Evolutionary conservation across 805 yeast species (phyloP).

Genomic region (Metschnikowia lunata): DNA sequence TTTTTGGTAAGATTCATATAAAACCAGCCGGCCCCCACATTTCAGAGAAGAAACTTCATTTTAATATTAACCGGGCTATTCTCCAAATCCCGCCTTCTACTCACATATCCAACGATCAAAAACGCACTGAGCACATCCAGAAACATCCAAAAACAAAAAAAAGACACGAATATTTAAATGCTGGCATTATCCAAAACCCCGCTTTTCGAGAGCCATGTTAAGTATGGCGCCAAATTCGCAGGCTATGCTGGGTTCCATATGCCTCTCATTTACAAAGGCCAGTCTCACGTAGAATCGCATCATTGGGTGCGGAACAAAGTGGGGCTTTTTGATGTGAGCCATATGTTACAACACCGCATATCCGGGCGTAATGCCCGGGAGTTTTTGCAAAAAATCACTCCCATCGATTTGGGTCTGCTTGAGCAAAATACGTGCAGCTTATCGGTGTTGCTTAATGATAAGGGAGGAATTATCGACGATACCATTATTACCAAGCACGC

Average conservation of each 20-base stretch:
- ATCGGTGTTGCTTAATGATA: slow-evolving; percentile 66
- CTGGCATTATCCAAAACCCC: slow-evolving; percentile 60
- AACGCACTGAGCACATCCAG: not conserved
- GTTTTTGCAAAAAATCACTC: slow-evolving; percentile 79
- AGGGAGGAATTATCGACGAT: slow-evolving; percentile 87
- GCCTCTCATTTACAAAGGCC: slow-evolving; percentile 88
- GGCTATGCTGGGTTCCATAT: slow-evolving; percentile 95
- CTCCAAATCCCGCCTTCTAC: no score
- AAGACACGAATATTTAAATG: not conserved
- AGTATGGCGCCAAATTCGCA: slow-evolving; percentile 83
- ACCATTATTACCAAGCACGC: slow-evolving; percentile 88
- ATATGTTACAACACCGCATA: slow-evolving; percentile 89
- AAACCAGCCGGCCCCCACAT: no score
- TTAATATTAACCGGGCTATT: no score
- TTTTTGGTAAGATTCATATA: no score
- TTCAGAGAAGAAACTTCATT: no score
- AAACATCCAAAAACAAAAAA: not conserved
- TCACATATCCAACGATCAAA: not conserved
- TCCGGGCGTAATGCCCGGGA: slow-evolving; percentile 62
- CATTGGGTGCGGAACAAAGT: slow-evolving; percentile 86
- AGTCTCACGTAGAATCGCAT: slow-evolving; percentile 88
- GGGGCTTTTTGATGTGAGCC: slow-evolving; percentile 94
- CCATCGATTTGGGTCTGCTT: slow-evolving; percentile 68
- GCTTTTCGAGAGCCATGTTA: slow-evolving; percentile 71
- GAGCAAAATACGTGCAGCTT: slow-evolving; percentile 61